These are phyloP conservation scores for Avena eriantha DNA, from an alignment of 176 grass and related monocot species.

Conservation along the genomic window DNA sequence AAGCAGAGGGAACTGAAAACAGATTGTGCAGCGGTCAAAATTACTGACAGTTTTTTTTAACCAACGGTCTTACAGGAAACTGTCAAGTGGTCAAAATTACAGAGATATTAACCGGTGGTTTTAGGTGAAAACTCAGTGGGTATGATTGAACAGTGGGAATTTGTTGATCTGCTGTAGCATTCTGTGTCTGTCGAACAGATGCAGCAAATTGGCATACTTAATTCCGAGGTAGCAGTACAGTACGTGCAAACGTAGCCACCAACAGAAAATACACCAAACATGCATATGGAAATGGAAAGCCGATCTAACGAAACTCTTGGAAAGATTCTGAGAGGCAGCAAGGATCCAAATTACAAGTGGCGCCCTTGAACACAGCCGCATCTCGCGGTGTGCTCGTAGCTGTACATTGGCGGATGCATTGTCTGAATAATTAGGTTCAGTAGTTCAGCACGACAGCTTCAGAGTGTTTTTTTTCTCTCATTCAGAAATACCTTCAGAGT, in stretches of 20 bases:
- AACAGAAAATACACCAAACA: constrained; percentile 26
- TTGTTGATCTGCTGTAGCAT: constrained; percentile 22
- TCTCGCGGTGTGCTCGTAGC: constrained; percentile 54
- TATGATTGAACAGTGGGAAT: not conserved
- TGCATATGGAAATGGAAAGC: constrained; percentile 30
- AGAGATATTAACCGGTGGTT: not conserved
- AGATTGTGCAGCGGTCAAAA: not conserved
- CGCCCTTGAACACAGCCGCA: constrained; percentile 47
- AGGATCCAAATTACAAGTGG: constrained; percentile 59
- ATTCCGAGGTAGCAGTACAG: not conserved
- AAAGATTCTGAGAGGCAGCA: constrained; percentile 60
- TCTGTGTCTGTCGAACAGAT: not conserved
- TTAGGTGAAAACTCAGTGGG: not conserved
- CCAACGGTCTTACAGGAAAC: not conserved
- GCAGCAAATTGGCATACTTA: constrained; percentile 29
- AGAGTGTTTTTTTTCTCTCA: not conserved
- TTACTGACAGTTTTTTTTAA: not conserved
- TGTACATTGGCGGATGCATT: constrained; percentile 56
- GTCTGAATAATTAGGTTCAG: not conserved
- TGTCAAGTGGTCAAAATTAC: not conserved
- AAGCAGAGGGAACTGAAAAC: constrained; percentile 82
- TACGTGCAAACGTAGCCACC: constrained; percentile 37
- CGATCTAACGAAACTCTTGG: constrained; percentile 36
- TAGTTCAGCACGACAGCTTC: not conserved
- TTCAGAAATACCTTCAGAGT: not conserved